Conservation (phyloP, 495 filamentous ascomycete genomes). For the Sabuloglossum arenarium region DNA sequence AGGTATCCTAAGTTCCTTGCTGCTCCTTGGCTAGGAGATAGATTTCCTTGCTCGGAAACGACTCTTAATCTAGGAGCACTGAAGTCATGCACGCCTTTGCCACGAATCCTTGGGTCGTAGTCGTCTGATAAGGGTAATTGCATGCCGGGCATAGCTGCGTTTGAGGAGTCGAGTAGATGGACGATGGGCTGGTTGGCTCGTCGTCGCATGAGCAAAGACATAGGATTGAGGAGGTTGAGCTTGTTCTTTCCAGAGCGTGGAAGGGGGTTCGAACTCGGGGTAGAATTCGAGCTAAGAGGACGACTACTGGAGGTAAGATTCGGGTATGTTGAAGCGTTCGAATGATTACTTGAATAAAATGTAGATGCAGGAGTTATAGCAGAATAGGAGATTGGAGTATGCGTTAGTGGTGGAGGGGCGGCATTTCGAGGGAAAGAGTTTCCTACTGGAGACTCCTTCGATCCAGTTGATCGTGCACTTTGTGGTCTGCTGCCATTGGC, state of each 20-base stretch:
- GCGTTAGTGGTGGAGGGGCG: not conserved
- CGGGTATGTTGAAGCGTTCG: not conserved
- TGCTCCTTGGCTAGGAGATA: not conserved
- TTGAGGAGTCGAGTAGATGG: slow-evolving; percentile 7
- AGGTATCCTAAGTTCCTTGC: not conserved
- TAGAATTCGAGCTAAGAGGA: not conserved
- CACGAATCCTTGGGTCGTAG: slow-evolving; percentile 70
- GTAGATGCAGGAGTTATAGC: not conserved
- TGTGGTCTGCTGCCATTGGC: not conserved
- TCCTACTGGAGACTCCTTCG: not conserved
- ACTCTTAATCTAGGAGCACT: slow-evolving; percentile 53
- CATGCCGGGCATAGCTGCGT: slow-evolving; percentile 6
- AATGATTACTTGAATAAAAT: not conserved
- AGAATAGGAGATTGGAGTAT: not conserved
- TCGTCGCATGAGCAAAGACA: slow-evolving; percentile 37
- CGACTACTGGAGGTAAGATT: not conserved
- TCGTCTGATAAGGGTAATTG: slow-evolving; percentile 36
- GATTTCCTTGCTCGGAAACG: not conserved
- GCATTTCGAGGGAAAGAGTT: not conserved
- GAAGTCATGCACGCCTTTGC: slow-evolving; percentile 77
- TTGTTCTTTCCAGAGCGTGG: slow-evolving; percentile 27
- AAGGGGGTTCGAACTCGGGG: not conserved
- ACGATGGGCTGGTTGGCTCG: slow-evolving; percentile 34
- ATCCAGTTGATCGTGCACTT: not conserved
- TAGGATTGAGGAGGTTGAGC: slow-evolving; percentile 47